Evolutionary conservation across 208 protist species (phyloP).

Genomic region (Polymyxa betae): DNA sequence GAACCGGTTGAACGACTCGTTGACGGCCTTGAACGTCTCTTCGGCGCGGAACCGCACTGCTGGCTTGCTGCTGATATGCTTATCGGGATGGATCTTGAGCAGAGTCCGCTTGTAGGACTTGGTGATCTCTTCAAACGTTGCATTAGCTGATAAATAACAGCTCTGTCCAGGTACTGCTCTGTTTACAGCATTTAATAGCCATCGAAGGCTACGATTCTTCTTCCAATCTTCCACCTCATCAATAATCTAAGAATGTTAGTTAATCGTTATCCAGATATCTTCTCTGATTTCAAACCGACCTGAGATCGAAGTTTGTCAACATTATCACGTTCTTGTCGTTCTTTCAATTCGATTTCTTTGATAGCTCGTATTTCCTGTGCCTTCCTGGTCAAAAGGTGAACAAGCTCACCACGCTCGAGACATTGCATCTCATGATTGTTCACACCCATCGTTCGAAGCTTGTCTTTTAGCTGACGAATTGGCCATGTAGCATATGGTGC

Average conservation of each 20-base stretch:
- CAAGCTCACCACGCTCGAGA: slow-evolving; percentile 2
- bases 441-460: slow-evolving; percentile 1
- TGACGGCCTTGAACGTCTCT: slow-evolving; percentile 49
- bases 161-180: not conserved
- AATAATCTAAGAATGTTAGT: slow-evolving; percentile 9
- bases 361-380: not conserved
- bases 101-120: slow-evolving; percentile 41
- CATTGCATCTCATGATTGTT: not conserved
- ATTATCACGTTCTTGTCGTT: not conserved
- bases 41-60: not conserved
- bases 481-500: not conserved
- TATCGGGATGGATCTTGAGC: slow-evolving; percentile 51
- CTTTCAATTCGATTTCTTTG: not conserved
- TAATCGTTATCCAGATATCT: not conserved
- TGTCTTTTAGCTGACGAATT: not conserved
- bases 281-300: not conserved
- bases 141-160: not conserved
- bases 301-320: not conserved
- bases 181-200: slow-evolving; percentile 26
- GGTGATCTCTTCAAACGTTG: not conserved
- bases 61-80: not conserved
- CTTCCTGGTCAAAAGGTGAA: too few relatives aligned
- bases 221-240: slow-evolving; percentile 42
- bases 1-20: slow-evolving; percentile 46
- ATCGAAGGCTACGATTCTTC: slow-evolving; percentile 27